Evolutionary conservation across 2,329 filamentous ascomycete species (phyloP).

Genomic region (Cladobotryum protrusum): DNA sequence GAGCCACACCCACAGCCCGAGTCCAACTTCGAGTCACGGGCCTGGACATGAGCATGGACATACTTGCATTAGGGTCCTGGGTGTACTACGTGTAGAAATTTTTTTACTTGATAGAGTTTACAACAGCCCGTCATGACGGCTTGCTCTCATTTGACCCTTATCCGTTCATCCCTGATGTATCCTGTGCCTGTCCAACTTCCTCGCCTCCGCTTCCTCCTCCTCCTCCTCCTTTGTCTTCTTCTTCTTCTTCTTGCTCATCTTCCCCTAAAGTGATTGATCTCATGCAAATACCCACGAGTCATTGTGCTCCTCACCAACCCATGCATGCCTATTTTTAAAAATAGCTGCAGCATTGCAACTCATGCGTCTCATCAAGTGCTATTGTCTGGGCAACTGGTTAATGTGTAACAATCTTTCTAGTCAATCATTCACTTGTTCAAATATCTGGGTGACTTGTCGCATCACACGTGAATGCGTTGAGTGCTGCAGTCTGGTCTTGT

Average conservation of each 20-base stretch:
- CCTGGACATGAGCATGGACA: constrained; percentile 6
- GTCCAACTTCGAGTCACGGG: background rate
- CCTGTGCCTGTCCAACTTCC: no score
- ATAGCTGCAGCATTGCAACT: background rate
- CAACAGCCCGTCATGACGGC: constrained; percentile 1
- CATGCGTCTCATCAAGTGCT: background rate
- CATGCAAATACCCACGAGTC: constrained; percentile 1
- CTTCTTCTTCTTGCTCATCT: background rate
- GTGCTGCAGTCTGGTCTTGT: constrained; percentile 1
- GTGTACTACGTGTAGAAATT: constrained; percentile 8
- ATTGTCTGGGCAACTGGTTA: background rate
- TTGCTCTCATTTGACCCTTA: background rate
- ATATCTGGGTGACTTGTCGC: background rate
- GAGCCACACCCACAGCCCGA: background rate
- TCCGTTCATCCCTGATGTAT: background rate
- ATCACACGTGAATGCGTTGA: constrained; percentile 4
- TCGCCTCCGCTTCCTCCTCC: background rate
- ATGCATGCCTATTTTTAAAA: background rate
- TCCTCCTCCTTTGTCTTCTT: no score
- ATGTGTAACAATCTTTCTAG: no score
- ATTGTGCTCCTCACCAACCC: constrained; percentile 2
- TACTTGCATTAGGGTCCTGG: constrained; percentile 10
- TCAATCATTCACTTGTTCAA: background rate
- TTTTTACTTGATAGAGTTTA: background rate
- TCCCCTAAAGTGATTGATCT: background rate